These are phyloP conservation scores for Trypanosoma platydactyli DNA, from an alignment of 208 protist genomes.

Conservation along the genomic window DNA sequence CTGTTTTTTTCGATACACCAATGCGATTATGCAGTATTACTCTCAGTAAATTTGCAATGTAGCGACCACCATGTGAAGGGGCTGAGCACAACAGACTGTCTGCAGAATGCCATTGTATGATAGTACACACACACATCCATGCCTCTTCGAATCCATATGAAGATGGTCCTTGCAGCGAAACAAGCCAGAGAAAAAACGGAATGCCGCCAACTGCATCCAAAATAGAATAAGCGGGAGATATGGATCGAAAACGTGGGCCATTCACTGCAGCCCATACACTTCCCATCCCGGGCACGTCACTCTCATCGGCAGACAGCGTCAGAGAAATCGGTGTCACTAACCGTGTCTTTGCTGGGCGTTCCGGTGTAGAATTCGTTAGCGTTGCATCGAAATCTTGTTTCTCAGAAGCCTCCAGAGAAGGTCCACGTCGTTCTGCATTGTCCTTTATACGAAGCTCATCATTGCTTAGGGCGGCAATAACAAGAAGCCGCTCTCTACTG, in stretches of 20 bases:
- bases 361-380: neutral
- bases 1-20: slow-evolving; percentile 18
- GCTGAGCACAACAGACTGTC: slow-evolving; percentile 10
- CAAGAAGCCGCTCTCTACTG: slow-evolving; percentile 13
- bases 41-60: slow-evolving; percentile 18
- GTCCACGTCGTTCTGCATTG: neutral
- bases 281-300: neutral
- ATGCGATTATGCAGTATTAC: slow-evolving; percentile 24
- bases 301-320: slow-evolving; percentile 9
- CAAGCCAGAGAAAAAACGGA: slow-evolving; percentile 32
- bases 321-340: slow-evolving; percentile 5
- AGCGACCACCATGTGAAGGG: slow-evolving; percentile 10
- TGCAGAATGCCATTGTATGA: slow-evolving; percentile 18
- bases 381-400: neutral
- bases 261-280: slow-evolving; percentile 14
- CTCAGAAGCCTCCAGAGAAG: neutral
- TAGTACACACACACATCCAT: slow-evolving; percentile 23
- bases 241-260: slow-evolving; percentile 23
- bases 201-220: slow-evolving; percentile 33
- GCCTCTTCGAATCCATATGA: slow-evolving; percentile 25
- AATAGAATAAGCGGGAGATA: slow-evolving; percentile 30
- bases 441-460: slow-evolving; percentile 11
- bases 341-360: slow-evolving; percentile 5
- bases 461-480: slow-evolving; percentile 20
- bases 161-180: slow-evolving; percentile 16